Evolutionary conservation across 129 eudicot genomes (phyloP), one percentile per base, ranked within the genome.

Genomic region (Flaveria linearis): DNA sequence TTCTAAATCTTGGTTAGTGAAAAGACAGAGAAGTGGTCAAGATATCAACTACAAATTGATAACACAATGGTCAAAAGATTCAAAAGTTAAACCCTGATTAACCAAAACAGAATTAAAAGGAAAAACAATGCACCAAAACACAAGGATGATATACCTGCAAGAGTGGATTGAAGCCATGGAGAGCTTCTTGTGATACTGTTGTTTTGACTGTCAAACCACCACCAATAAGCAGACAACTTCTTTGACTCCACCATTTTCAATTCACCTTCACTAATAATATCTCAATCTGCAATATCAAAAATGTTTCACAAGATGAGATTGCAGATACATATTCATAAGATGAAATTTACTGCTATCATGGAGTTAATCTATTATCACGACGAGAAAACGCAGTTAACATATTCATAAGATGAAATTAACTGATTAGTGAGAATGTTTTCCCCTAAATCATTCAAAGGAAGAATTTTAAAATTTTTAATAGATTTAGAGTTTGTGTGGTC

Each of bases 201-300:
- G 82, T 70, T 86, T 73, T 85, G 88, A 71, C 82, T 83, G 14
- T 90, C 95, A 56, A 88, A 84, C 96, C 93, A 91, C 97, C 97
- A 93, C 86, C 92, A 81, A 72, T 87, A 76, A 39, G 89, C 69
- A 63, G 94, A 62, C 42, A 41, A 68, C 70, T 77, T 82, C 83
- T 83, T 78, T 9, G 78, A 74, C 78, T 72, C 96, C 87, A 46
- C 76, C 71, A 69, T 82, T 76, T 68, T 82, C 61, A 17, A 69
- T 67, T 56, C 28, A 76, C 68, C 71, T 78, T 78, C 76, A 78
- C 72, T 36, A 46, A 18, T 25, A 25, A 25, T 30, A 13, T 13
- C 17, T 23, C 70, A 69, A 18, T 43, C 47, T 69, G 6, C 26
- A 18, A 17, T 4, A 33, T 33, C 39, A 33, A 0, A 33, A 4